Evolutionary conservation across 2,329 filamentous ascomycete species (phyloP), one percentile per base, ranked within the genome.

Genomic region (Lizonia empirigonia): DNA sequence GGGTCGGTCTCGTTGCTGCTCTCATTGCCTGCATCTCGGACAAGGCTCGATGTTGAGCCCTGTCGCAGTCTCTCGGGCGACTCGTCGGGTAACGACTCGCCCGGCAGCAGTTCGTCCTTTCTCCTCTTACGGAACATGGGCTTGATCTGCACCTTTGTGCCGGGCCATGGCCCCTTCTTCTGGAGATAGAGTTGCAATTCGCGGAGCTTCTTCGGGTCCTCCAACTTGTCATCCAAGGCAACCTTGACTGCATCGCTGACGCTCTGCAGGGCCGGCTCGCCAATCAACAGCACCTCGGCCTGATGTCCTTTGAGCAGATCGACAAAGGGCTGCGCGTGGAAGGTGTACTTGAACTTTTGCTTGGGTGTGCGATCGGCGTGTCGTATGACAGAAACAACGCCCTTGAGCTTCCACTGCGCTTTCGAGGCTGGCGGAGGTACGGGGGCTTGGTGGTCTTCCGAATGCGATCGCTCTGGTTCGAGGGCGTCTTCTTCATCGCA

Each of bases 341-440:
- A 97, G 0, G 94, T 99, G 67, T 97, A 99, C 72, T 99, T 99
- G 80, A 97, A 97, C 72, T 99, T 99, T 67, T 99, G 94, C 76
- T 99, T 99, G 2, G 94, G 94, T 1, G 94, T 99, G 49, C 94
- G 88, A 76, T 99, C 94, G 2, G 95, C 95, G 74, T 99, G 94
- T 22, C 94, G 86, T 59, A 99, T 91, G 13, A 99, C 94, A 2
- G 92, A 93, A 0, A 99, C 93, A 76, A 99, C 92, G 10, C 94
- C 94, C 76, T 99, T 99, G 44, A 99, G 79, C 73, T 96, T 97
- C 94, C 94, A 99, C 9, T 94, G 91, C 67, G 96, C 91, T 65
- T 97, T 97, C 0, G 88, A 89, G 3, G 77, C 76, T 26, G 79
- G 78, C 5, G 78, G 76, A 6, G 79, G 80, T 3, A 79, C 67